Conservation (phyloP, 2,329 filamentous ascomycete species). For the Ceratocystis harringtonii region DNA sequence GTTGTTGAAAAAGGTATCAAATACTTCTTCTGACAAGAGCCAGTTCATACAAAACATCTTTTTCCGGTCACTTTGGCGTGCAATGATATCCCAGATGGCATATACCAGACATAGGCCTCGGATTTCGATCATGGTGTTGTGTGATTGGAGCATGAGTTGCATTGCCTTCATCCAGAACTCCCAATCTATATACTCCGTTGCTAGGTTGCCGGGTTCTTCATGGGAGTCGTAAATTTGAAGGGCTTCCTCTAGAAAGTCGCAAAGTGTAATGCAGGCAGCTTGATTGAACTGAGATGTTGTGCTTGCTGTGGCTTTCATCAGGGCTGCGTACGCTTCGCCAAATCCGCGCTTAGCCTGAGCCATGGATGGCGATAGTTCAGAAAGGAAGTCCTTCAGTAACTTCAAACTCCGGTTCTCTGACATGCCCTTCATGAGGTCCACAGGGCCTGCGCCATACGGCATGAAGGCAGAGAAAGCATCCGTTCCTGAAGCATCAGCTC, state of each 20-base stretch:
- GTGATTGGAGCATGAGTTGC: constrained; percentile 61
- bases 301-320: constrained; percentile 60
- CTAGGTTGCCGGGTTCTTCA: constrained; percentile 28
- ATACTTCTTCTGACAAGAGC: constrained; percentile 58
- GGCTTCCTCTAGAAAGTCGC: constrained; percentile 77
- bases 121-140: constrained; percentile 83
- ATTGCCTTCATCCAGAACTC: constrained; percentile 73
- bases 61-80: constrained; percentile 51
- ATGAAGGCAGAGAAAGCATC: constrained; percentile 54
- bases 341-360: constrained; percentile 48
- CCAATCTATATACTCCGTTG: constrained; percentile 51
- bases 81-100: constrained; percentile 60
- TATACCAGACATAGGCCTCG: constrained; percentile 71
- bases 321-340: constrained; percentile 55
- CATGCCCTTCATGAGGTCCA: constrained; percentile 64
- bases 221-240: constrained; percentile 45
- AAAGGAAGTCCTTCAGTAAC: constrained; percentile 65
- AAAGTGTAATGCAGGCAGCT: constrained; percentile 73
- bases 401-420: constrained; percentile 77
- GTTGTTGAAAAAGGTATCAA: constrained; percentile 74
- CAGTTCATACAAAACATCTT: constrained; percentile 56
- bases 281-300: constrained; percentile 70
- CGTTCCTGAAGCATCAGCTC: constrained; percentile 34
- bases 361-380: constrained; percentile 28
- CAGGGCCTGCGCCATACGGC: constrained; percentile 38